Base-by-base conservation (phyloP, 306 rosid species). In the Dryas drummondii region DNA sequence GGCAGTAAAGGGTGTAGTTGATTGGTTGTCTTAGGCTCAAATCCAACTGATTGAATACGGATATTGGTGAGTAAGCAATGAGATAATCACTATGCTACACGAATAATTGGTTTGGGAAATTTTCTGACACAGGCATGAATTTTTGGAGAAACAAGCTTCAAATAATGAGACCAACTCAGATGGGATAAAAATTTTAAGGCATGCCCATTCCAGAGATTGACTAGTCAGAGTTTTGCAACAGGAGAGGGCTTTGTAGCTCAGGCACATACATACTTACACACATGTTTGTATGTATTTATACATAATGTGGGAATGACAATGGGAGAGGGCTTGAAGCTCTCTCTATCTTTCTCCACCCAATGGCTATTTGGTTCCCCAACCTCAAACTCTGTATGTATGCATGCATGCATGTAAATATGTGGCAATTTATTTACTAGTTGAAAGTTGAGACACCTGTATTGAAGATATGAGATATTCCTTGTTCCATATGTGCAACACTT, bases 361-460 rank as follows among this genome's bases (percentile, higher is more conserved):
- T 58, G 40, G 14, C 41, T 58, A 58, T 22, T 22, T 58, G 41
- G 63, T 58, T 58, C 9, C 5, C 49, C 4, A 46, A 46, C 66
- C 66, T 37, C 11, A 6, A 41, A 60, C 19, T 41, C 68, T 41
- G 3, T 63, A 40, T 17, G 22, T 41, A 16, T 41, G 19, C 68
- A 22, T 22, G n/a, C n/a, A 41, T 63, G 68, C 37, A 42, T 41
- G 68, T 16, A 16, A 10, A 37, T 14, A 41, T 37, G 16, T 14
- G 32, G 17, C 11, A 2, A 13, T 61, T 27, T 37, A 5, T 41
- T 4, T 9, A 1, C 17, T 15, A 15, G 22, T 16, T 40, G 48
- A 42, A 37, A 14, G 68, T 42, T 57, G 64, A 75, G 12, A 66
- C 56, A 5, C 65, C 42, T 73, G n/a, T 48, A 37, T 48, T 37